Evolutionary conservation across 805 yeast species (phyloP).

Genomic region (Starmerella apicola): DNA sequence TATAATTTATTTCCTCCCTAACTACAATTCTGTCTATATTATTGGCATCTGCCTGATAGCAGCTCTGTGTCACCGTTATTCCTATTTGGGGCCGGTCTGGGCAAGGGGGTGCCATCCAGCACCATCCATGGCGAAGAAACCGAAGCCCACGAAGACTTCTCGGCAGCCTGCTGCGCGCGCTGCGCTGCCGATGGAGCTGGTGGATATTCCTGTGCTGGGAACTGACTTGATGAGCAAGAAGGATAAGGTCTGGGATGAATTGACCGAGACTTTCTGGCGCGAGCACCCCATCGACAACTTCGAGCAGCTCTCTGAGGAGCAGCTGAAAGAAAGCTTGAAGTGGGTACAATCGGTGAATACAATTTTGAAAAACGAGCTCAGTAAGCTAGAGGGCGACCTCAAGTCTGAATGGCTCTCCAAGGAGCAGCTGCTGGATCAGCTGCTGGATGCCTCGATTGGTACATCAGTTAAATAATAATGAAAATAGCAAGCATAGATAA

Average conservation of each 20-base stretch:
- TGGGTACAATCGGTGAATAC: constrained; percentile 26
- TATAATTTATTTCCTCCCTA: no score
- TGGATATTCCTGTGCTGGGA: constrained; percentile 9
- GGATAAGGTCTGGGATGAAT: constrained; percentile 9
- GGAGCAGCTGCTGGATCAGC: constrained; percentile 26
- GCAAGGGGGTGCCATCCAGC: no score
- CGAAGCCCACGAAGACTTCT: background rate
- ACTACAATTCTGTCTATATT: no score
- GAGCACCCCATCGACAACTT: constrained; percentile 2
- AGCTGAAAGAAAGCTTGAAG: constrained; percentile 18
- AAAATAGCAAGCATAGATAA: no score
- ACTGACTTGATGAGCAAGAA: background rate
- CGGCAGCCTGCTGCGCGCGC: background rate
- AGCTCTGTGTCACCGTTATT: background rate
- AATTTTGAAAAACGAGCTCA: constrained; percentile 21
- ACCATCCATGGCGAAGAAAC: background rate
- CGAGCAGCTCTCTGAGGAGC: constrained; percentile 6
- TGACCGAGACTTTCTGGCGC: constrained; percentile 6
- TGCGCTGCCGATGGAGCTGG: constrained; percentile 6
- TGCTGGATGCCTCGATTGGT: constrained; percentile 15
- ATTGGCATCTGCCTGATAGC: background rate
- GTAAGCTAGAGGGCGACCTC: constrained; percentile 14
- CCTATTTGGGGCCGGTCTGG: no score
- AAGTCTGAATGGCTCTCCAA: constrained; percentile 26
- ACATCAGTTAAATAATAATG: no score